Percentiles rank a stretch among this genome's conserved stretches.
phyloP scores from a whole-genome alignment of 495 filamentous ascomycete species.

The Penicillium simplicissimum region DNA sequence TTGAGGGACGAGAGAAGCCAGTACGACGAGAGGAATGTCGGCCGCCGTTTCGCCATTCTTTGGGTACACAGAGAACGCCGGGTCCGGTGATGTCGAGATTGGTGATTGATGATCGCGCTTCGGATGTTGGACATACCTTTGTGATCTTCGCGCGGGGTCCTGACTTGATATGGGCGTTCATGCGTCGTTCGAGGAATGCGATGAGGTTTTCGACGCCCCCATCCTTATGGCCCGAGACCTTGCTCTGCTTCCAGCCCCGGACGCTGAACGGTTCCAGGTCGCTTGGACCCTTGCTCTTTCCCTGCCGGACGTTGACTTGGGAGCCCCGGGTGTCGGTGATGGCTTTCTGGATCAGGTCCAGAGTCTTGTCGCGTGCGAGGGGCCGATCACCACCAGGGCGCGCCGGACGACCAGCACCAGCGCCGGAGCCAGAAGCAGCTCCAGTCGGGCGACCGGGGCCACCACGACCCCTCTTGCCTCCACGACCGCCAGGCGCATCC shows the following conservation, averaged over 20 bases:
- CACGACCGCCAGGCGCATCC: slow-evolving; percentile 54
- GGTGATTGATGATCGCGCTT: slow-evolving; percentile 52
- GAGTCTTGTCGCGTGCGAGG: slow-evolving; percentile 30
- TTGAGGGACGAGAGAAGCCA: slow-evolving; percentile 38
- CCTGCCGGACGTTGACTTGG: slow-evolving; percentile 45
- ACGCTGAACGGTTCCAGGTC: slow-evolving; percentile 53
- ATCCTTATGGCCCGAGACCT: slow-evolving; percentile 66
- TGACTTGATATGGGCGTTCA: slow-evolving; percentile 60
- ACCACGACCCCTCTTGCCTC: slow-evolving; percentile 13
- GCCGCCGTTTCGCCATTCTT: slow-evolving; percentile 60
- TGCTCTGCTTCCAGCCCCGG: slow-evolving; percentile 74
- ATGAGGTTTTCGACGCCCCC: slow-evolving; percentile 71
- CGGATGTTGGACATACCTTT: slow-evolving; percentile 74
- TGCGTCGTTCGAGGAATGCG: slow-evolving; percentile 71
- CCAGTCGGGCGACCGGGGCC: slow-evolving; percentile 11
- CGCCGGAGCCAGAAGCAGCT: slow-evolving; percentile 1
- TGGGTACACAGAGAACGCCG: slow-evolving; percentile 52
- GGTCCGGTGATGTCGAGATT: slow-evolving; percentile 52
- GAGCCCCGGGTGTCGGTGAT: slow-evolving; percentile 38
- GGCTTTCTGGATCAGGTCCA: slow-evolving; percentile 45
- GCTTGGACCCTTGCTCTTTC: slow-evolving; percentile 17
- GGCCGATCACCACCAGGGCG: slow-evolving; percentile 15
- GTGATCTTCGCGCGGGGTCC: slow-evolving; percentile 64
- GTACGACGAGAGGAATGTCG: slow-evolving; percentile 41
- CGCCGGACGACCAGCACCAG: slow-evolving; percentile 16